Conservation (phyloP, 495 filamentous ascomycete genomes). For the Astrocystis sublimbata region DNA sequence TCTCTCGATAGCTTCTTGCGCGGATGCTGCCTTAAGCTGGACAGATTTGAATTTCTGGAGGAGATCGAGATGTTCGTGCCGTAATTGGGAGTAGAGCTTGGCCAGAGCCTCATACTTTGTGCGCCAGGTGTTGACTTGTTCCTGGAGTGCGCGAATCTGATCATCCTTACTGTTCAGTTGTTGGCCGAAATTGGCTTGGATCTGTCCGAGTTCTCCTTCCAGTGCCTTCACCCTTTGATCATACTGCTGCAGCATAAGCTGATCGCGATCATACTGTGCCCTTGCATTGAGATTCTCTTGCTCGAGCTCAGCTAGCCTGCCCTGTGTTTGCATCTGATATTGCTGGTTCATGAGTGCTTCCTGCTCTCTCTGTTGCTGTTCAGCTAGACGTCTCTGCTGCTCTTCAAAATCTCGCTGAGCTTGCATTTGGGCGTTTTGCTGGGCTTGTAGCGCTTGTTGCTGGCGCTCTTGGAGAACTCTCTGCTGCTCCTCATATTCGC, state of each 20-base stretch:
- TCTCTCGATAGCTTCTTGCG: slow-evolving; percentile 92
- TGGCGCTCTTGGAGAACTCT: slow-evolving; percentile 82
- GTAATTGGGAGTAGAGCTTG: slow-evolving; percentile 94
- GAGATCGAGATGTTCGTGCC: slow-evolving; percentile 91
- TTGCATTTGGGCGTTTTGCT: slow-evolving; percentile 77
- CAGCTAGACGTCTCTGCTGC: slow-evolving; percentile 81
- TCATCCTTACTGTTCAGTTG: slow-evolving; percentile 90
- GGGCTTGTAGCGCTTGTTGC: slow-evolving; percentile 59
- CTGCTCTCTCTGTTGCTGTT: slow-evolving; percentile 88
- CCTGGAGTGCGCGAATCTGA: slow-evolving; percentile 86
- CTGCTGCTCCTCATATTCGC: slow-evolving; percentile 93
- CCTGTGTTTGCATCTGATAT: slow-evolving; percentile 87
- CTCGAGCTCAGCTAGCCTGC: slow-evolving; percentile 89
- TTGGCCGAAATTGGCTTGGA: slow-evolving; percentile 80
- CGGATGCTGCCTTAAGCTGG: slow-evolving; percentile 93
- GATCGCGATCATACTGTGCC: slow-evolving; percentile 94
- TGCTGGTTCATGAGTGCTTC: slow-evolving; percentile 87
- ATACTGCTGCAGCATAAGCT: slow-evolving; percentile 95
- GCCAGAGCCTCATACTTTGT: slow-evolving; percentile 95
- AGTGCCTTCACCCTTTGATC: slow-evolving; percentile 90
- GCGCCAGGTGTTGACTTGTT: slow-evolving; percentile 95
- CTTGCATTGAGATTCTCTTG: slow-evolving; percentile 91
- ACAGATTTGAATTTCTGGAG: slow-evolving; percentile 93
- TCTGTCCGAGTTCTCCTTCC: slow-evolving; percentile 79
- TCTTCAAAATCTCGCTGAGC: slow-evolving; percentile 93